These are phyloP conservation scores for Pneumocystis wakefieldiae DNA, from an alignment of 1,139 yeast genomes.

Conservation along the genomic window DNA sequence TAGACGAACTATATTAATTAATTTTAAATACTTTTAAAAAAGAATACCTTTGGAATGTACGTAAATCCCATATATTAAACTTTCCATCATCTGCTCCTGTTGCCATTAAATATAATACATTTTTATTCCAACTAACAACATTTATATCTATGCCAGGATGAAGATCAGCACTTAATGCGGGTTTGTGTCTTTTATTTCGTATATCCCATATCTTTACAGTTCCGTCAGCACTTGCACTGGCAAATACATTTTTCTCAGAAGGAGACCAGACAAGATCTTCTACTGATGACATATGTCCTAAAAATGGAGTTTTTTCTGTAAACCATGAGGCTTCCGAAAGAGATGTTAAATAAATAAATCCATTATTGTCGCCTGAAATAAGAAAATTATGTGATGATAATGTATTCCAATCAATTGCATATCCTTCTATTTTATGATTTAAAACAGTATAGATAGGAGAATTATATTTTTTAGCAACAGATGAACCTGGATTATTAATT, in stretches of 20 bases:
- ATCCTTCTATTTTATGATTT: slow-evolving; percentile 85
- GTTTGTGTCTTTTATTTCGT: slow-evolving; percentile 69
- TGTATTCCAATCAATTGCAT: slow-evolving; percentile 96
- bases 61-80: slow-evolving; percentile 97
- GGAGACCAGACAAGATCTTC: slow-evolving; percentile 97
- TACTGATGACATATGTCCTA: slow-evolving; percentile 43
- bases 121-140: slow-evolving; percentile 90
- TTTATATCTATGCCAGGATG: slow-evolving; percentile 67
- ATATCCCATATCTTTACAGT: slow-evolving; percentile 92
- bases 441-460: slow-evolving; percentile 75
- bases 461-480: slow-evolving; percentile 61
- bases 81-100: slow-evolving; percentile 95
- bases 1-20: slow-evolving; percentile 22
- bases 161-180: slow-evolving; percentile 75
- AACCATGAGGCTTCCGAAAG: slow-evolving; percentile 62
- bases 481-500: slow-evolving; percentile 74
- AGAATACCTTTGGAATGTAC: slow-evolving; percentile 43
- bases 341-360: slow-evolving; percentile 40
- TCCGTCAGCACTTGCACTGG: slow-evolving; percentile 87
- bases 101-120: slow-evolving; percentile 73
- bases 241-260: slow-evolving; percentile 81
- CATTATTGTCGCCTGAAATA: slow-evolving; percentile 56
- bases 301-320: slow-evolving; percentile 71
- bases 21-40: slow-evolving; percentile 16
- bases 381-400: slow-evolving; percentile 44